Evolutionary conservation across 164 flowering plant genomes (phyloP).

Genomic region (Magnolia officinalis): DNA sequence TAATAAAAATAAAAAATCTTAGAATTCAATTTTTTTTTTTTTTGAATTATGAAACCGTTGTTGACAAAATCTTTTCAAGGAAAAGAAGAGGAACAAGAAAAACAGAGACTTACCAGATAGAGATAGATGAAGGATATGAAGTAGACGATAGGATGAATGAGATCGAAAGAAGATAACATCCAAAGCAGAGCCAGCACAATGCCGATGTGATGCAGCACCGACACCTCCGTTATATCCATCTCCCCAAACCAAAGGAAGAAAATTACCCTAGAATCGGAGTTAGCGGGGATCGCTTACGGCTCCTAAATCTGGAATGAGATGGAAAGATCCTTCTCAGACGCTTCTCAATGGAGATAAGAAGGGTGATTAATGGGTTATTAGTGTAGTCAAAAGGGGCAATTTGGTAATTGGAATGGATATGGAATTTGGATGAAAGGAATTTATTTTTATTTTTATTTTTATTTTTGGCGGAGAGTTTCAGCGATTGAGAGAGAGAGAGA

Average conservation of each 20-base stretch:
- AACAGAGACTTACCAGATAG: slow-evolving; percentile 42
- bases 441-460: too few relatives aligned
- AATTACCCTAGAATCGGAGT: background rate
- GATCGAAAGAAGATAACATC: slow-evolving; percentile 45
- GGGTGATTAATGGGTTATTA: too few relatives aligned
- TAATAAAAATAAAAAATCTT: too few relatives aligned
- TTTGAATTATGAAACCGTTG: background rate
- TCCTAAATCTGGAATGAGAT: background rate
- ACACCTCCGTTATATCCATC: slow-evolving; percentile 49
- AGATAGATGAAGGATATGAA: slow-evolving; percentile 52
- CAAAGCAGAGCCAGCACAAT: slow-evolving; percentile 58
- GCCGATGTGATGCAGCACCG: slow-evolving; percentile 66
- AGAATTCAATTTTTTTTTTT: too few relatives aligned
- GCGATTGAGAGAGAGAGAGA: too few relatives aligned
- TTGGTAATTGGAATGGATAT: too few relatives aligned
- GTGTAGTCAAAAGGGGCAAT: too few relatives aligned
- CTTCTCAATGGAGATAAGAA: too few relatives aligned
- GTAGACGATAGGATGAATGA: slow-evolving; percentile 46
- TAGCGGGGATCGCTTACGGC: background rate
- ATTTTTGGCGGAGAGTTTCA: too few relatives aligned
- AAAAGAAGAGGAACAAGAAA: background rate
- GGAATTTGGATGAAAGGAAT: too few relatives aligned
- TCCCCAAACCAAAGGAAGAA: background rate
- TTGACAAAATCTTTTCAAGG: background rate
- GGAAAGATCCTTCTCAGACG: background rate